Evolutionary conservation across 139 green algal species (phyloP), one percentile per base, ranked within the genome.

Genomic region (Coelastrella sp.): DNA sequence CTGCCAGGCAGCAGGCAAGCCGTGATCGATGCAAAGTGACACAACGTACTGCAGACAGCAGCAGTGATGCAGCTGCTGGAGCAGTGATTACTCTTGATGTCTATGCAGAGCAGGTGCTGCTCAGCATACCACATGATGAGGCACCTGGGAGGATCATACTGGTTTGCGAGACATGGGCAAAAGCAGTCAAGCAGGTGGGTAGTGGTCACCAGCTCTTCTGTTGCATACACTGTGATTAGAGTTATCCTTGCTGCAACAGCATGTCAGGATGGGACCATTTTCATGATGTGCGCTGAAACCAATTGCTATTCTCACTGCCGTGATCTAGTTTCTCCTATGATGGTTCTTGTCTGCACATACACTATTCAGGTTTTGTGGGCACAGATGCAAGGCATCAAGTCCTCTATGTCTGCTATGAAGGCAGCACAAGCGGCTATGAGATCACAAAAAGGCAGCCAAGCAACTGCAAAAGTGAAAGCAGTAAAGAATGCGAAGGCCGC

Each of bases 81-180:
- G 38, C 27, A 4, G 11, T 87, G 11, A 37, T 81, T 7, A 73
- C 51, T 0, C 23, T 92, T 23, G 84, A 92, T 7, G 30, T 92
- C 38, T 83, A 87, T 66, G 51, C 87, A 19, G 86, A 90, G 38
- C 38, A 64, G 7, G 81, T 84, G 15, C 67, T 82, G 32, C 57
- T 92, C 13, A 72, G 50, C 23, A 57, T 92, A 0, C 80, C 89
- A 23, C 80, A 92, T 81, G 89, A 92, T 43, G 84, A 92, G 71
- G 72, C 87, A 1, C 79, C 85, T 21, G 85, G 85, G 30, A 74
- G 89, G 2, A 81, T 92, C 43, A 88, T 89, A 57, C 37, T 90
- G 19, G 66, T 92, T 27, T 64, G 27, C 0, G 91, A 95, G 77
- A 79, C 94, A 2, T 95, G 93, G 89, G 85, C 90, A 13, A 94